A percentile compares a stretch with the other conserved stretches of the same genome.
Evolutionary conservation across 768 basidiomycete genomes (phyloP).

Genomic region (Boletus tylopilopsis): DNA sequence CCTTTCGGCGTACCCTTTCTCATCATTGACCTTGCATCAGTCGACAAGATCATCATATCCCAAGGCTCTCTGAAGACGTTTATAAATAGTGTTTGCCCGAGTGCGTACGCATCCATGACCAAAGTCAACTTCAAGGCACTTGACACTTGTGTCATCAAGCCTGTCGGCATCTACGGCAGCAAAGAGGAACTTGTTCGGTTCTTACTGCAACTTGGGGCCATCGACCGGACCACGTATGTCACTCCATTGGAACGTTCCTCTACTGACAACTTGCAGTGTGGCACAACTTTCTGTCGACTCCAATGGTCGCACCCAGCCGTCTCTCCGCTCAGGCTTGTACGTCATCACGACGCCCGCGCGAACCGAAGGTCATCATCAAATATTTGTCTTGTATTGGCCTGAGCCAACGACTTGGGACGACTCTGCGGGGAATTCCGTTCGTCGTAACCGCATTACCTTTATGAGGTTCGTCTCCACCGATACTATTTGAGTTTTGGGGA

Average conservation of each 20-base stretch:
- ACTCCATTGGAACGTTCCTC: too few species aligned
- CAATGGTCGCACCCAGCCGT: slow-evolving; percentile 1
- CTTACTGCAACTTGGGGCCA: slow-evolving; percentile 32
- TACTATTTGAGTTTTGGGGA: neutral
- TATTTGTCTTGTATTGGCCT: slow-evolving; percentile 60
- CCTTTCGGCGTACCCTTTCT: neutral
- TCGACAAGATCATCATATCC: slow-evolving; percentile 61
- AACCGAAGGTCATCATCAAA: slow-evolving; percentile 9
- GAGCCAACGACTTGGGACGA: slow-evolving; percentile 59
- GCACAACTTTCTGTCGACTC: slow-evolving; percentile 13
- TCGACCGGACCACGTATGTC: slow-evolving; percentile 41
- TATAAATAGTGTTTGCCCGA: slow-evolving; percentile 45
- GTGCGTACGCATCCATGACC: slow-evolving; percentile 51
- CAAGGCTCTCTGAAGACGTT: slow-evolving; percentile 47
- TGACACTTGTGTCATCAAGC: slow-evolving; percentile 44
- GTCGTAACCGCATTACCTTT: slow-evolving; percentile 55
- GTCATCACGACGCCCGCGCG: slow-evolving; percentile 10
- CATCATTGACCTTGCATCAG: slow-evolving; percentile 27
- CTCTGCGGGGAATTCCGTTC: slow-evolving; percentile 38
- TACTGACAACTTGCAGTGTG: slow-evolving; percentile 4
- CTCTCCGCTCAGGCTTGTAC: slow-evolving; percentile 23
- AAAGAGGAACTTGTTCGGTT: slow-evolving; percentile 48
- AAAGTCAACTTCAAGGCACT: slow-evolving; percentile 54
- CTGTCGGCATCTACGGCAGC: slow-evolving; percentile 57
- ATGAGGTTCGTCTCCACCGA: slow-evolving; percentile 44